Evolutionary conservation across 78 protist genomes (phyloP).

Genomic region (Isochrysis galbana): DNA sequence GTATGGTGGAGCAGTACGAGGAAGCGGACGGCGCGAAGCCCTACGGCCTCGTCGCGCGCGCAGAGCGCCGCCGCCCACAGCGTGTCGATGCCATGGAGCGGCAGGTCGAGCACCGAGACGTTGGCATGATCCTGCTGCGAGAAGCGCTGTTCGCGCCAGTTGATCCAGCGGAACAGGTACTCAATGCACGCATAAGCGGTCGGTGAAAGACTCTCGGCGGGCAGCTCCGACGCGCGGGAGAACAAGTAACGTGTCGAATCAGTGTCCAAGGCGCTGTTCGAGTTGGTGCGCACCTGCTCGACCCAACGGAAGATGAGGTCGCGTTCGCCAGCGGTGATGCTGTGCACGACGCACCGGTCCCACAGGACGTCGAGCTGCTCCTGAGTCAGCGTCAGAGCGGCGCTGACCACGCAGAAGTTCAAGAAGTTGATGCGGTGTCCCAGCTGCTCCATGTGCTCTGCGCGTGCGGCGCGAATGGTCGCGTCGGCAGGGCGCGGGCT

Average conservation of each 20-base stretch:
- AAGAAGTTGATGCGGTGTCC: not conserved
- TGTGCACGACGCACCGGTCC: not conserved
- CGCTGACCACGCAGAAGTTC: not conserved
- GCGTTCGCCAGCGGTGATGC: not conserved
- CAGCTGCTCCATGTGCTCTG: not conserved
- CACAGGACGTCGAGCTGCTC: constrained; percentile 14
- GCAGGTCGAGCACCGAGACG: not conserved
- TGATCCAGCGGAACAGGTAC: not conserved
- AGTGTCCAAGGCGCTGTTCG: not conserved
- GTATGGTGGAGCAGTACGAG: not conserved
- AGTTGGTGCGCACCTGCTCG: not conserved
- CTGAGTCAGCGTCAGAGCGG: not conserved
- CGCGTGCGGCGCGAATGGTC: not conserved
- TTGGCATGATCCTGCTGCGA: not conserved
- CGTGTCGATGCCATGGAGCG: not conserved
- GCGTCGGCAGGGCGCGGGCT: not conserved
- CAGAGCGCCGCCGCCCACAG: constrained; percentile 15
- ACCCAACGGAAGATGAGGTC: not conserved
- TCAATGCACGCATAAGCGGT: not conserved
- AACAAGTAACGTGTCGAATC: not conserved
- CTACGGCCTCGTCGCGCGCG: not conserved
- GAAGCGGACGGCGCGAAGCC: not conserved
- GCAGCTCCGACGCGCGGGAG: not conserved
- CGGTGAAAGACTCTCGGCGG: not conserved
- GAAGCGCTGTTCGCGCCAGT: constrained; percentile 6